Conservation (phyloP, 768 basidiomycete species). For the Pisolithus orientalis region DNA sequence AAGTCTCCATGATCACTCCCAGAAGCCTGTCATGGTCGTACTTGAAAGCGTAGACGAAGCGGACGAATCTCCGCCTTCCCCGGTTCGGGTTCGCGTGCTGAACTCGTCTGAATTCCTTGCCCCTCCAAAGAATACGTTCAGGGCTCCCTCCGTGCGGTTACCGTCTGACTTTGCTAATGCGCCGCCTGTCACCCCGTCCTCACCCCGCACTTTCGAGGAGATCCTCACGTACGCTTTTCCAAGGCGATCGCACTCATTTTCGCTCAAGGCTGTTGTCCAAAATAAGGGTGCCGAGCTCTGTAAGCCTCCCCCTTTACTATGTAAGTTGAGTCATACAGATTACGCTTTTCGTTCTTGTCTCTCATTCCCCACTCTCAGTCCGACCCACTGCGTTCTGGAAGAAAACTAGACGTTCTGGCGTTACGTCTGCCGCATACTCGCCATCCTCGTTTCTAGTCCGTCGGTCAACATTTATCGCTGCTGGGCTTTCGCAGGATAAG, state of each 20-base stretch:
- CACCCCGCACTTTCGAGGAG: constrained; percentile 15
- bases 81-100: constrained; percentile 13
- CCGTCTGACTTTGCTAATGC: constrained; percentile 1
- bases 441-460: constrained; percentile 70
- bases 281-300: constrained; percentile 35
- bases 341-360: not conserved
- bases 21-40: constrained; percentile 25
- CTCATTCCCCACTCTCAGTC: constrained; percentile 34
- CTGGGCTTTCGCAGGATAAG: constrained; percentile 60
- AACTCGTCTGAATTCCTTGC: constrained; percentile 17
- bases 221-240: constrained; percentile 1
- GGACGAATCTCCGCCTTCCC: constrained; percentile 20
- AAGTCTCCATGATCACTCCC: constrained; percentile 21
- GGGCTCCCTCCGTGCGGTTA: constrained; percentile 7
- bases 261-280: constrained; percentile 10
- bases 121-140: constrained; percentile 25
- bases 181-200: constrained; percentile 10
- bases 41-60: constrained; percentile 21
- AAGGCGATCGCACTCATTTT: not conserved
- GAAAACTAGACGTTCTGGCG: constrained; percentile 64
- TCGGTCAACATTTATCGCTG: constrained; percentile 73
- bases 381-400: constrained; percentile 84
- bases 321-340: constrained; percentile 34
- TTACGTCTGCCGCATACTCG: constrained; percentile 64
- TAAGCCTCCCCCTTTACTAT: constrained; percentile 57